Percentiles rank a stretch among this genome's conserved stretches.
Evolutionary conservation across 2,329 filamentous ascomycete species (phyloP).

Genomic region (Hypoxylon sp.): DNA sequence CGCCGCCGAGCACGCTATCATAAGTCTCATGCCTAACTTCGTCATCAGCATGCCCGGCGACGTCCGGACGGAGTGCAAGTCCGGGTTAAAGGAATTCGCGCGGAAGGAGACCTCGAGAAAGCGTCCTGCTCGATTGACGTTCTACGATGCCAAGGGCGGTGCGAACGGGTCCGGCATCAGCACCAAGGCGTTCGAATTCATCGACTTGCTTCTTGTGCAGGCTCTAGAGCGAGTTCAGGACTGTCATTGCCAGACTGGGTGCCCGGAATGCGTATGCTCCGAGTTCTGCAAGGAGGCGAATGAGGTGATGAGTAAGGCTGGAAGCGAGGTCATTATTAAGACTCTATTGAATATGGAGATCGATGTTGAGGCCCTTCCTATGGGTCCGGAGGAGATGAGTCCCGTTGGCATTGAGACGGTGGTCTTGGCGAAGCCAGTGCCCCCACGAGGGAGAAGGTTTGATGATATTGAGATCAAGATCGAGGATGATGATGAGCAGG

Average conservation of each 20-base stretch:
- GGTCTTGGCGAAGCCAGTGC: conserved; percentile 77
- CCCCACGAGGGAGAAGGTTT: conserved; percentile 51
- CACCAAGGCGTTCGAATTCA: conserved; percentile 93
- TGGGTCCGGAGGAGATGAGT: conserved; percentile 80
- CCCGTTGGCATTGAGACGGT: conserved; percentile 86
- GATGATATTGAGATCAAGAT: conserved; percentile 47
- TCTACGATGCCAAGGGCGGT: conserved; percentile 96
- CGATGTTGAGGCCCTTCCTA: conserved; percentile 85
- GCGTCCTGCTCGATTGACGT: conserved; percentile 87
- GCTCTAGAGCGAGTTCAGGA: conserved; percentile 81
- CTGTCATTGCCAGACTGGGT: conserved; percentile 84
- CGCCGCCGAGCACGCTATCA: conserved; percentile 91
- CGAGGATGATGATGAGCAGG: conserved; percentile 41
- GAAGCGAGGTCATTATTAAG: conserved; percentile 84
- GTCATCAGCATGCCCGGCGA: conserved; percentile 92
- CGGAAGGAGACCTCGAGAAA: conserved; percentile 78
- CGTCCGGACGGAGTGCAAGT: conserved; percentile 94
- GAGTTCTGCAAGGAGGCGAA: conserved; percentile 89
- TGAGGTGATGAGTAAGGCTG: conserved; percentile 93
- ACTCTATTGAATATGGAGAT: conserved; percentile 81
- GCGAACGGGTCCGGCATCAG: conserved; percentile 86
- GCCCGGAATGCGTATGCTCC: conserved; percentile 89
- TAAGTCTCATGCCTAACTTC: conserved; percentile 89
- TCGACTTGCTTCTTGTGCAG: conserved; percentile 81
- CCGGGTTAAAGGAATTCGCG: conserved; percentile 87